phyloP scores from a whole-genome alignment of 345 rosid genomes.

The Brassica carinata region DNA sequence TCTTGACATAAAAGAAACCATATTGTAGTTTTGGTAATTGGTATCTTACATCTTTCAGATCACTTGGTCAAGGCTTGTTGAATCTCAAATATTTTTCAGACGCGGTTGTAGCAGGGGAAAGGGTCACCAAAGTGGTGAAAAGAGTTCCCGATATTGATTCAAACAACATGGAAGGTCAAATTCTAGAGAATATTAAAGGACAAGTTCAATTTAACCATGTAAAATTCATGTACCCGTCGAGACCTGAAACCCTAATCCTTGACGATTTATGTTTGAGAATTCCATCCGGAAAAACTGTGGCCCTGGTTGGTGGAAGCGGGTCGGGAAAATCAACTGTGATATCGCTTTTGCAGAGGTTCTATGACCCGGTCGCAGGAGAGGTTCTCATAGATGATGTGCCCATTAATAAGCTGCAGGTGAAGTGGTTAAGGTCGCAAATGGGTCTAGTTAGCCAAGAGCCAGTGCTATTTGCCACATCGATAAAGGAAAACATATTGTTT shows the following conservation, averaged over 20 bases:
- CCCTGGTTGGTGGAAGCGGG: conserved; percentile 89
- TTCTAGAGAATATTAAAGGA: conserved; percentile 65
- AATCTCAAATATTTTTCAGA: conserved; percentile 73
- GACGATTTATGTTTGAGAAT: conserved; percentile 67
- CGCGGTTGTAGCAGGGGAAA: conserved; percentile 68
- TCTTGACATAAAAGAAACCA: too few relatives aligned
- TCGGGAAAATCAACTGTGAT: conserved; percentile 89
- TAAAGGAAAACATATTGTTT: conserved; percentile 77
- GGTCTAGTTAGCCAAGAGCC: conserved; percentile 96
- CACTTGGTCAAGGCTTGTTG: conserved; percentile 63
- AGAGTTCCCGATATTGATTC: conserved; percentile 74
- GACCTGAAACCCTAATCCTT: conserved; percentile 73
- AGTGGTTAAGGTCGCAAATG: conserved; percentile 78
- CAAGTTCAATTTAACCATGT: conserved; percentile 80
- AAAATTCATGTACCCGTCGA: conserved; percentile 77
- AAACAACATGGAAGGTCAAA: conserved; percentile 64
- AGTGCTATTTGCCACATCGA: conserved; percentile 75
- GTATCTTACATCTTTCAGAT: conserved; percentile 62
- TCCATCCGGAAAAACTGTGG: conserved; percentile 89
- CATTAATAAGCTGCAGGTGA: conserved; percentile 62
- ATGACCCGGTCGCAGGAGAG: conserved; percentile 75
- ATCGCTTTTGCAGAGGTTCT: conserved; percentile 78
- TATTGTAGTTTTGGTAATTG: conserved; percentile 44
- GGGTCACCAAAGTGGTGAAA: conserved; percentile 70
- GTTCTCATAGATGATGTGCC: conserved; percentile 86